Evolutionary conservation across 1,139 yeast species (phyloP).

Genomic region (Blastobotrys petasosporus): DNA sequence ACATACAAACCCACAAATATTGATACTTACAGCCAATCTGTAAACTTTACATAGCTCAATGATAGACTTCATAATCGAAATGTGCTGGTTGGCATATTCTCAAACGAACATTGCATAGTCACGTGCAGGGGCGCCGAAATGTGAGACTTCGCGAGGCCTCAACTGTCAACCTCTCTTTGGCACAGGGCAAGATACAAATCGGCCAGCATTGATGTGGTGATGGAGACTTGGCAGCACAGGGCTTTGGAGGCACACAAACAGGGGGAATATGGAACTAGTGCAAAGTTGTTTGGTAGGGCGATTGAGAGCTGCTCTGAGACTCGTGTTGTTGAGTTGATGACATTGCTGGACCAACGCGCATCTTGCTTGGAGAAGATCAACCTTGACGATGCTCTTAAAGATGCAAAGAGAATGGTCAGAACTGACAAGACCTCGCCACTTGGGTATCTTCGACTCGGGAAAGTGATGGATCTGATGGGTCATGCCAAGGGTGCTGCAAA

Average conservation of each 20-base stretch:
- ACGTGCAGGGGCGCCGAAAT: too few relatives aligned
- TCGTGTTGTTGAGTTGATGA: background rate
- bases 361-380: slow-evolving; percentile 5
- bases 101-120: too few relatives aligned
- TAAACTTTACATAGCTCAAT: too few relatives aligned
- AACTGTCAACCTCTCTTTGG: background rate
- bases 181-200: background rate
- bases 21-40: too few relatives aligned
- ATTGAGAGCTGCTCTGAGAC: background rate
- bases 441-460: slow-evolving; percentile 12
- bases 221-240: slow-evolving; percentile 10
- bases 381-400: slow-evolving; percentile 7
- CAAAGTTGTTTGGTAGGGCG: slow-evolving; percentile 5
- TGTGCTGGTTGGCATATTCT: too few relatives aligned
- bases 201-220: background rate
- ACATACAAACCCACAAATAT: too few relatives aligned
- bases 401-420: slow-evolving; percentile 10
- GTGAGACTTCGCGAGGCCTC: too few relatives aligned
- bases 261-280: slow-evolving; percentile 8
- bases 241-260: slow-evolving; percentile 10
- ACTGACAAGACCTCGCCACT: slow-evolving; percentile 5
- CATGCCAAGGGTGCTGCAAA: slow-evolving; percentile 2
- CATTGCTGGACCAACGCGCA: slow-evolving; percentile 13
- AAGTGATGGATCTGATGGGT: slow-evolving; percentile 5
- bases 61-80: too few relatives aligned